Conservation (phyloP, 169 alveolate species). For the Plasmodium malariae region DNA sequence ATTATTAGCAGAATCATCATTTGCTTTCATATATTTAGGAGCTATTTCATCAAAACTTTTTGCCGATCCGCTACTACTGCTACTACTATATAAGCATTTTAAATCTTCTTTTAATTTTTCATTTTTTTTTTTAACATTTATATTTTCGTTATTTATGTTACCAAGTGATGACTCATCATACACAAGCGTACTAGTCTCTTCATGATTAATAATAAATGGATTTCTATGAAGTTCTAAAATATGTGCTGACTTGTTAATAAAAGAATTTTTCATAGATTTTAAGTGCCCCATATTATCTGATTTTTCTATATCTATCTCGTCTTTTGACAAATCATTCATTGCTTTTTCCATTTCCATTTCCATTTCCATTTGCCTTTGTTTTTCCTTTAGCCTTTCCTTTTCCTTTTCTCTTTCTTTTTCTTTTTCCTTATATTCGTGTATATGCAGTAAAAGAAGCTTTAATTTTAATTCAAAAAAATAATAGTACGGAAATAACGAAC, state of each 20-base stretch:
- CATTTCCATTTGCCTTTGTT: background rate
- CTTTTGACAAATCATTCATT: too few species aligned
- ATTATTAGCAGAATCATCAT: background rate
- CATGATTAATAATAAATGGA: background rate
- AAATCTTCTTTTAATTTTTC: background rate
- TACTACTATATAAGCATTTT: background rate
- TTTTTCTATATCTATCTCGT: too few species aligned
- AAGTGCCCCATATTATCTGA: background rate
- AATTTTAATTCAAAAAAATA: conserved; percentile 67
- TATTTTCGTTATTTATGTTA: conserved; percentile 16
- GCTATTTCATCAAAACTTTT: conserved; percentile 9
- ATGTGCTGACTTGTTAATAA: background rate
- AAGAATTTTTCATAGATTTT: background rate
- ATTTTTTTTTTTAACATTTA: conserved; percentile 5
- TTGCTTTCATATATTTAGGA: background rate
- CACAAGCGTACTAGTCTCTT: conserved; percentile 11
- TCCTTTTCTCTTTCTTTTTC: background rate
- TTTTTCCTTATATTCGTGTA: conserved; percentile 1
- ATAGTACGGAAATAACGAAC: conserved; percentile 37
- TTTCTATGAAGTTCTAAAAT: background rate
- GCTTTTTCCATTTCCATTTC: background rate
- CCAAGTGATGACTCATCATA: conserved; percentile 22
- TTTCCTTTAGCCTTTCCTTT: background rate
- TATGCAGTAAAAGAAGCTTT: conserved; percentile 34
- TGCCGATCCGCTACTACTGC: conserved; percentile 17